Conservation (phyloP, 2,329 filamentous ascomycete genomes). For the Beauveria sp. region DNA sequence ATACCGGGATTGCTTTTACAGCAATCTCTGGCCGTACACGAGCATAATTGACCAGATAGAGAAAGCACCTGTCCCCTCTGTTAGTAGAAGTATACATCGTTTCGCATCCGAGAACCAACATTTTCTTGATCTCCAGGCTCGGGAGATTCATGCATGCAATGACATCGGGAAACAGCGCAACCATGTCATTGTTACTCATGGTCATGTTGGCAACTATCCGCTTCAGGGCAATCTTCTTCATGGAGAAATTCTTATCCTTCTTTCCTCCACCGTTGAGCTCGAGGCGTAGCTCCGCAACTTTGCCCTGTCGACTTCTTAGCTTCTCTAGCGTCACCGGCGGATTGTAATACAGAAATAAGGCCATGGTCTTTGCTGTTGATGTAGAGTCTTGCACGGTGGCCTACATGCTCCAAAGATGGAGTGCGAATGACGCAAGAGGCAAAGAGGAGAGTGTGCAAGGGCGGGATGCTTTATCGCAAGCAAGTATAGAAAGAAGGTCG, state of each 20-base stretch:
- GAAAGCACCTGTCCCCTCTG: slow-evolving; percentile 68
- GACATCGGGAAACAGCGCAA: slow-evolving; percentile 90
- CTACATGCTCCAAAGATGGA: neutral
- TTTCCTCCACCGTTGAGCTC: slow-evolving; percentile 91
- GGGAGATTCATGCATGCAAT: slow-evolving; percentile 92
- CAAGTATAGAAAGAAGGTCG: slow-evolving; percentile 10
- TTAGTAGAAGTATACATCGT: slow-evolving; percentile 9
- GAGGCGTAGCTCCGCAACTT: slow-evolving; percentile 91
- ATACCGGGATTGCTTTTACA: slow-evolving; percentile 80
- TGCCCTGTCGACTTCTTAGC: slow-evolving; percentile 71
- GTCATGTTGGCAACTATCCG: slow-evolving; percentile 99
- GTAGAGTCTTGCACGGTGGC: neutral
- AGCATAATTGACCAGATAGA: slow-evolving; percentile 96
- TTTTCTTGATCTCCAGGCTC: slow-evolving; percentile 98
- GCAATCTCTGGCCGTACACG: slow-evolving; percentile 90
- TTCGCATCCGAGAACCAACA: slow-evolving; percentile 49
- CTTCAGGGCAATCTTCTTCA: slow-evolving; percentile 97
- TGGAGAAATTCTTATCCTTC: slow-evolving; percentile 93
- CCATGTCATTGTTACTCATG: slow-evolving; percentile 99
- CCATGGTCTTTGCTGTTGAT: slow-evolving; percentile 15
- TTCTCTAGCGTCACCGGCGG: slow-evolving; percentile 36
- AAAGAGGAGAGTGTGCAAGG: neutral
- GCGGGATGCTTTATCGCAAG: neutral
- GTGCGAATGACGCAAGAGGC: neutral
- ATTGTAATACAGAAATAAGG: slow-evolving; percentile 48